Evolutionary conservation across 495 filamentous ascomycete genomes (phyloP).

Genomic region (Tuber calosporum): DNA sequence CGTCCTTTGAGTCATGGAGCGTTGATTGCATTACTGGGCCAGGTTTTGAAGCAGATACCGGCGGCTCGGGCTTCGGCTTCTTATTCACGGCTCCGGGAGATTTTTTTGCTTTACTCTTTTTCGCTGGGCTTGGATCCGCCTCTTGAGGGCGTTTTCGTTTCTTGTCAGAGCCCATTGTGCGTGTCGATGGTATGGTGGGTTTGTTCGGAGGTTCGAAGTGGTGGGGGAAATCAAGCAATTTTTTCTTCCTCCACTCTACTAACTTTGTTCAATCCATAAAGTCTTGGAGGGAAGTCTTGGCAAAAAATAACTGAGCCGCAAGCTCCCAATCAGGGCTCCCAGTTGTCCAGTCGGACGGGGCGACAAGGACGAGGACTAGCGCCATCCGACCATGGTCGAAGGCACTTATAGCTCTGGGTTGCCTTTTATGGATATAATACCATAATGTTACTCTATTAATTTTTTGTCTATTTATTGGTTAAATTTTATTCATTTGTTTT

Average conservation of each 20-base stretch:
- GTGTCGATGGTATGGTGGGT: not conserved
- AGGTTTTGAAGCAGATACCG: not conserved
- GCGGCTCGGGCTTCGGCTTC: conserved; percentile 10
- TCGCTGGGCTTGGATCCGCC: conserved; percentile 14
- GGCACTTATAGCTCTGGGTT: no score
- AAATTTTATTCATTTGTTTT: no score
- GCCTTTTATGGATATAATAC: no score
- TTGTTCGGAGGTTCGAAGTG: not conserved
- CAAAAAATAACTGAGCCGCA: not conserved
- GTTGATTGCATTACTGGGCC: conserved; percentile 19
- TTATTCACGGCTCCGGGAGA: conserved; percentile 10
- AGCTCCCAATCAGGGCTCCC: no score
- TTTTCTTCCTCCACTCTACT: not conserved
- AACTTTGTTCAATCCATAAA: not conserved
- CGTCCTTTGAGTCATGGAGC: conserved; percentile 50
- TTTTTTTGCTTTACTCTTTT: conserved; percentile 26
- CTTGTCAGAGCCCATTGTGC: conserved; percentile 33
- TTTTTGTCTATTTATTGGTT: no score
- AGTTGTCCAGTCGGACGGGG: no score
- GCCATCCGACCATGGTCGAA: no score
- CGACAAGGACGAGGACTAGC: no score
- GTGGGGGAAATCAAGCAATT: not conserved
- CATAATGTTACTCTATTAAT: no score
- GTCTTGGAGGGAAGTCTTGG: not conserved
- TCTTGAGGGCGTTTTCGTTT: conserved; percentile 38